These are phyloP conservation scores for Candida wancherniae DNA, from an alignment of 805 yeast genomes.

Conservation along the genomic window DNA sequence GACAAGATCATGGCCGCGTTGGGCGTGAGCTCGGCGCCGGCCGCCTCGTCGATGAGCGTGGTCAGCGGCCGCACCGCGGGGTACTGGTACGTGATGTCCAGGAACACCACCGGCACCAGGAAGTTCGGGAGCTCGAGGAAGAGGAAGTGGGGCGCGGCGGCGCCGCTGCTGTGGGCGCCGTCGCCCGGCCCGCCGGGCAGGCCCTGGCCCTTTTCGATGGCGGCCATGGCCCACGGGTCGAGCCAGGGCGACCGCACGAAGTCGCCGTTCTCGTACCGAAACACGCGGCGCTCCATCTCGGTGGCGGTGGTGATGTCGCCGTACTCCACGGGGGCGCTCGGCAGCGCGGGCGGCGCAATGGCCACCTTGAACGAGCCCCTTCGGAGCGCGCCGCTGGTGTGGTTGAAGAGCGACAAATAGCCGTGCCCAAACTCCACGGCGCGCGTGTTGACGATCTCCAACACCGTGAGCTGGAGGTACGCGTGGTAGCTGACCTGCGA, in stretches of 20 bases:
- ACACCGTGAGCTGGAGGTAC: constrained; percentile 54
- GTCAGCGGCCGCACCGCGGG: constrained; percentile 7
- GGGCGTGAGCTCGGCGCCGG: constrained; percentile 8
- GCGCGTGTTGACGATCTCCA: constrained; percentile 60
- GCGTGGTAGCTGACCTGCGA: constrained; percentile 66
- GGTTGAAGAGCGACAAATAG: constrained; percentile 54
- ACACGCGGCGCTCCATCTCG: constrained; percentile 48
- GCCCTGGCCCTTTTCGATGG: constrained; percentile 35
- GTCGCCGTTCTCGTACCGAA: constrained; percentile 66
- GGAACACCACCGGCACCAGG: constrained; percentile 67
- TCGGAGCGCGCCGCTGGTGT: constrained; percentile 49
- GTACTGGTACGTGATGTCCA: constrained; percentile 45
- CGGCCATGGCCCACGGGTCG: constrained; percentile 58
- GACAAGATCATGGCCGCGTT: constrained; percentile 34
- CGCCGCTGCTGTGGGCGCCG: not conserved
- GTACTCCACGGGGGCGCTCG: constrained; percentile 14
- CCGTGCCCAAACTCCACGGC: constrained; percentile 57
- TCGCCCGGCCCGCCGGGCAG: not conserved
- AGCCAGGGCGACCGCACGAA: constrained; percentile 63
- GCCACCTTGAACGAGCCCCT: constrained; percentile 63
- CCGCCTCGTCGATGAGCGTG: constrained; percentile 4
- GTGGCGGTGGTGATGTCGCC: constrained; percentile 20
- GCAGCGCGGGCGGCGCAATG: constrained; percentile 1
- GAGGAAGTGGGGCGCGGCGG: constrained; percentile 19
- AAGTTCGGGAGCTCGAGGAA: constrained; percentile 51